phyloP scores from a whole-genome alignment of 2,329 filamentous ascomycete species.

The Exophiala bonariae region DNA sequence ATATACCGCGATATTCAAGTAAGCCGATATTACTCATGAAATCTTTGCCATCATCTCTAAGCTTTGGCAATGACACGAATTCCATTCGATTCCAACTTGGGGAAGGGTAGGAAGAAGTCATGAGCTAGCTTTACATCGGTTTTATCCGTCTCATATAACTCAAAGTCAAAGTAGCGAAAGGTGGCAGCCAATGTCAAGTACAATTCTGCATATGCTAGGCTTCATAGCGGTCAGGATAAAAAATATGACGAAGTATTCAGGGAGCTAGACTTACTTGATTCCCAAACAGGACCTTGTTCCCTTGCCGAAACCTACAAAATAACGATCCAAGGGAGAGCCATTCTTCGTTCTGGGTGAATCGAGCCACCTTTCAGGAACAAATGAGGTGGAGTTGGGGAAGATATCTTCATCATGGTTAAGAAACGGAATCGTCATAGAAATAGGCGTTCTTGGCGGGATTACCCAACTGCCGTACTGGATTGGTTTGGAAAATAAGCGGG shows the following conservation, averaged over 20 bases:
- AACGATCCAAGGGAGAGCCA: slow-evolving; percentile 30
- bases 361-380: slow-evolving; percentile 34
- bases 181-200: slow-evolving; percentile 33
- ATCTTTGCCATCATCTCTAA: no score
- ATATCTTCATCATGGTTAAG: slow-evolving; percentile 37
- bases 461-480: slow-evolving; percentile 26
- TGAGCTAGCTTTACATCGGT: slow-evolving; percentile 33
- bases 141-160: slow-evolving; percentile 34
- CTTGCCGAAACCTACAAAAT: slow-evolving; percentile 40
- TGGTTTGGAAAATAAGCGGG: slow-evolving; percentile 1
- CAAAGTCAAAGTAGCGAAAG: slow-evolving; percentile 32
- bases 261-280: slow-evolving; percentile 34
- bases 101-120: slow-evolving; percentile 30
- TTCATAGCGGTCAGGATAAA: no score
- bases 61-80: slow-evolving; percentile 15
- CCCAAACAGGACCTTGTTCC: slow-evolving; percentile 50
- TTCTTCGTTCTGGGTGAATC: slow-evolving; percentile 11
- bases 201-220: slow-evolving; percentile 34
- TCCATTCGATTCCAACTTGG: slow-evolving; percentile 28
- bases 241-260: no score
- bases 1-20: no score
- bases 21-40: no score
- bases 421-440: slow-evolving; percentile 39
- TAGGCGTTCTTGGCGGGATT: slow-evolving; percentile 34
- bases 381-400: slow-evolving; percentile 31